Conservation (phyloP, 2,329 filamentous ascomycete species). For the Xylogone sp. region DNA sequence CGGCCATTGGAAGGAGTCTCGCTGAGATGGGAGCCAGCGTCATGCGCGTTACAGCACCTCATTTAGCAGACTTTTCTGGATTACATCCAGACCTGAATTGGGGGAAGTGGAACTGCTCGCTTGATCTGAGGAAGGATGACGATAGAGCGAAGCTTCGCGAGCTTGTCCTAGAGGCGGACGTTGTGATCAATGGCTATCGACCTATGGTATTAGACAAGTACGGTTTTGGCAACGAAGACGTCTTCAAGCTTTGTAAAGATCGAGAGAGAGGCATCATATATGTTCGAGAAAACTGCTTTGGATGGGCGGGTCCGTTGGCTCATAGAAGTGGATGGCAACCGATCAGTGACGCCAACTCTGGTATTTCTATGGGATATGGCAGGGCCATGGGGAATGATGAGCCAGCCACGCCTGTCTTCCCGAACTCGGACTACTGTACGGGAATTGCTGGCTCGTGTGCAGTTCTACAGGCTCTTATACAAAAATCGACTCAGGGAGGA, state of each 20-base stretch:
- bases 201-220: slow-evolving; percentile 35
- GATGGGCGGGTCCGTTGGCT: slow-evolving; percentile 39
- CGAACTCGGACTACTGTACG: slow-evolving; percentile 39
- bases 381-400: slow-evolving; percentile 39
- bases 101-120: slow-evolving; percentile 39
- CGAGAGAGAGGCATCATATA: slow-evolving; percentile 42
- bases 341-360: slow-evolving; percentile 30
- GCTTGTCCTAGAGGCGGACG: slow-evolving; percentile 45
- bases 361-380: slow-evolving; percentile 41
- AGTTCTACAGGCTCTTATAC: slow-evolving; percentile 39
- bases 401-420: slow-evolving; percentile 37
- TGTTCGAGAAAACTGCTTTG: slow-evolving; percentile 47
- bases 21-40: slow-evolving; percentile 42
- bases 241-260: slow-evolving; percentile 33
- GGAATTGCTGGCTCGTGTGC: slow-evolving; percentile 35
- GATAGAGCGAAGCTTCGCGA: slow-evolving; percentile 35
- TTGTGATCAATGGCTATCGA: slow-evolving; percentile 51
- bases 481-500: slow-evolving; percentile 33
- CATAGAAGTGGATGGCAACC: slow-evolving; percentile 46
- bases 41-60: slow-evolving; percentile 39
- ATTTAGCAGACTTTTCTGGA: slow-evolving; percentile 34
- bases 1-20: slow-evolving; percentile 34
- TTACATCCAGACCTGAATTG: slow-evolving; percentile 29
- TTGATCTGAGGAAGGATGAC: slow-evolving; percentile 40
- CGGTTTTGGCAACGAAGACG: slow-evolving; percentile 35